Percentiles rank a stretch among this genome's conserved stretches.
Conservation (phyloP, 1,284 basidiomycete species). For the Phaffia rhodozyma region DNA sequence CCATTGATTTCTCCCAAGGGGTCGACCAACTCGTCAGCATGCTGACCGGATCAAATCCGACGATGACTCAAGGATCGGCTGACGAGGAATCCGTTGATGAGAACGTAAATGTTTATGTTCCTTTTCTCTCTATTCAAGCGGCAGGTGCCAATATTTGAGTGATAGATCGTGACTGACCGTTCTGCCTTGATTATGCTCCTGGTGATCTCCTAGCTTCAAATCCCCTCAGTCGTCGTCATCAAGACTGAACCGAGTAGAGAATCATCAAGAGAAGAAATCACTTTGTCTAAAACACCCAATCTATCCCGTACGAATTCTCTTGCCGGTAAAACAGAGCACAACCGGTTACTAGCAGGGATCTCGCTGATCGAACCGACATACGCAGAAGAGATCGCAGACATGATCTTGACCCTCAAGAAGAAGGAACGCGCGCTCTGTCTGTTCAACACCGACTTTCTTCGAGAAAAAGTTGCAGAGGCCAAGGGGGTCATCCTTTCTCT, state of each 20-base stretch:
- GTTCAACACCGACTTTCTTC: constrained; percentile 70
- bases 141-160: constrained; percentile 24
- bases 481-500: constrained; percentile 49
- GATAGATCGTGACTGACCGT: constrained; percentile 19
- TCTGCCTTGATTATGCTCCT: not conserved
- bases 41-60: constrained; percentile 53
- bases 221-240: constrained; percentile 5
- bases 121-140: too few species aligned
- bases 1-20: constrained; percentile 31
- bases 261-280: too few species aligned
- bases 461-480: constrained; percentile 66
- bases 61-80: constrained; percentile 59
- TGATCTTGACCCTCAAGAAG: constrained; percentile 72
- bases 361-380: constrained; percentile 44
- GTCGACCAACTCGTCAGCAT: constrained; percentile 54
- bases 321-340: constrained; percentile 51
- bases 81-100: constrained; percentile 51
- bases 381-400: constrained; percentile 55
- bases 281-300: constrained; percentile 25
- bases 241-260: not conserved
- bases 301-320: constrained; percentile 38
- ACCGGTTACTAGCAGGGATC: constrained; percentile 58
- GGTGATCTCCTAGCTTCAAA: not conserved
- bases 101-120: constrained; percentile 39
- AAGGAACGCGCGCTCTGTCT: constrained; percentile 78